Conservation (phyloP, 768 basidiomycete species). For the Gautieria morchelliformis region DNA sequence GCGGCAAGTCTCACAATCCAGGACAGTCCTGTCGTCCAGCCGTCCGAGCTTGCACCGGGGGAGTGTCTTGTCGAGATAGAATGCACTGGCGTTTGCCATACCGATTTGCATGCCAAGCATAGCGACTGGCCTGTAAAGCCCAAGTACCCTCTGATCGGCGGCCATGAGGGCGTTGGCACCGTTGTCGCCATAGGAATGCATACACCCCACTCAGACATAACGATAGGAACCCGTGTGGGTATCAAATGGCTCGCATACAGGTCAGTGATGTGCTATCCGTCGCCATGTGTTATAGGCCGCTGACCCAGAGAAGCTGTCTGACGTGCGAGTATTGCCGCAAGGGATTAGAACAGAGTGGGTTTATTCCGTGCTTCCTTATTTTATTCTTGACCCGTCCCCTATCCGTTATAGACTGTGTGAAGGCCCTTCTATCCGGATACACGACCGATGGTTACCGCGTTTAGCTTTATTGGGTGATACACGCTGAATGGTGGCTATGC, state of each 20-base stretch:
- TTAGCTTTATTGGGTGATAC: conserved; percentile 32
- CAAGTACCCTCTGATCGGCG: conserved; percentile 61
- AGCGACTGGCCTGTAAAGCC: conserved; percentile 77
- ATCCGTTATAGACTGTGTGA: conserved; percentile 39
- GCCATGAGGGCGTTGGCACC: conserved; percentile 80
- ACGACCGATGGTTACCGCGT: conserved; percentile 69
- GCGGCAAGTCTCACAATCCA: conserved; percentile 24
- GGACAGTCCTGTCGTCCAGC: conserved; percentile 43
- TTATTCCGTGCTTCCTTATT: neutral
- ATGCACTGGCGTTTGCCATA: conserved; percentile 81
- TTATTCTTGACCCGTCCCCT: neutral
- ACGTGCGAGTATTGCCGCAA: conserved; percentile 69
- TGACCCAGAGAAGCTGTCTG: conserved; percentile 37
- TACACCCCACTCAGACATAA: conserved; percentile 49
- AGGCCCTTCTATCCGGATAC: conserved; percentile 58
- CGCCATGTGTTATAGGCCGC: neutral
- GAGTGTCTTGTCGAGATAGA: conserved; percentile 71
- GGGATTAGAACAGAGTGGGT: conserved; percentile 66
- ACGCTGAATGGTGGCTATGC: conserved; percentile 13
- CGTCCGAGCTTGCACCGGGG: conserved; percentile 48
- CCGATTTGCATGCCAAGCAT: conserved; percentile 64
- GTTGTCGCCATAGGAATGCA: conserved; percentile 71
- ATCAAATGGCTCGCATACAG: conserved; percentile 73
- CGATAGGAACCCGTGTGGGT: conserved; percentile 72
- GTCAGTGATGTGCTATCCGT: neutral